Percentiles rank a stretch among this genome's conserved stretches.
phyloP scores from a whole-genome alignment of 176 grass and related monocot species.

The Carex pumila region DNA sequence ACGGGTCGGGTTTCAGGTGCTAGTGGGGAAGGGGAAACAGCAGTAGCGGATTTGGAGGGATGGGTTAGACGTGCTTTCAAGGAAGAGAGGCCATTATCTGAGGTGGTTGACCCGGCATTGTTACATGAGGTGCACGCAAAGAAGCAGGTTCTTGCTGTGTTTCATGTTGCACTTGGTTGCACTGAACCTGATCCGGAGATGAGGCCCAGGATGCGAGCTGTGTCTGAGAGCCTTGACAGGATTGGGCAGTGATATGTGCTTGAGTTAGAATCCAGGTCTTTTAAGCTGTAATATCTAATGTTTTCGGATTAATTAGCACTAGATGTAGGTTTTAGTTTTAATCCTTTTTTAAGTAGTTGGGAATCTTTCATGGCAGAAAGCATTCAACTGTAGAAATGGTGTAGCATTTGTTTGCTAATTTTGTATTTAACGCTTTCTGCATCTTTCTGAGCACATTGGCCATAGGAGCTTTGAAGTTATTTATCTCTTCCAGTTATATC shows the following conservation, averaged over 20 bases:
- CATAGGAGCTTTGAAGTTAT: neutral
- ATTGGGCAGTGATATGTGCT: slow-evolving; percentile 1
- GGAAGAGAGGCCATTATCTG: slow-evolving; percentile 92
- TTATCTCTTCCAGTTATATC: neutral
- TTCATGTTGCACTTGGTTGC: slow-evolving; percentile 93
- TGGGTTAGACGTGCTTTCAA: slow-evolving; percentile 86
- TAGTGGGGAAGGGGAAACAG: slow-evolving; percentile 29
- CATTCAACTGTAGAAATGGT: slow-evolving; percentile 3
- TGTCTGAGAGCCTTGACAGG: slow-evolving; percentile 80
- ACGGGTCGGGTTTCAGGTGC: slow-evolving; percentile 56
- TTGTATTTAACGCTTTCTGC: slow-evolving; percentile 12
- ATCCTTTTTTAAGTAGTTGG: neutral
- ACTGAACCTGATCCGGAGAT: slow-evolving; percentile 72
- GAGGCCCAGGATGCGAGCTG: slow-evolving; percentile 73
- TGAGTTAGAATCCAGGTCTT: neutral
- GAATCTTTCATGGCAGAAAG: slow-evolving; percentile 6
- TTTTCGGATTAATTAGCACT: neutral
- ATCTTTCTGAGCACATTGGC: neutral
- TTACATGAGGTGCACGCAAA: slow-evolving; percentile 96
- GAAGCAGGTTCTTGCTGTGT: slow-evolving; percentile 87
- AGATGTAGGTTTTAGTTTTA: slow-evolving; percentile 17
- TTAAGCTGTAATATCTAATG: slow-evolving; percentile 16
- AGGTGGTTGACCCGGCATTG: slow-evolving; percentile 90
- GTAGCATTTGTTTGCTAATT: slow-evolving; percentile 1
- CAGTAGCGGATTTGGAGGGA: slow-evolving; percentile 47